Evolutionary conservation across 805 yeast species (phyloP).

Genomic region (Saccharomycopsis lassenensis): DNA sequence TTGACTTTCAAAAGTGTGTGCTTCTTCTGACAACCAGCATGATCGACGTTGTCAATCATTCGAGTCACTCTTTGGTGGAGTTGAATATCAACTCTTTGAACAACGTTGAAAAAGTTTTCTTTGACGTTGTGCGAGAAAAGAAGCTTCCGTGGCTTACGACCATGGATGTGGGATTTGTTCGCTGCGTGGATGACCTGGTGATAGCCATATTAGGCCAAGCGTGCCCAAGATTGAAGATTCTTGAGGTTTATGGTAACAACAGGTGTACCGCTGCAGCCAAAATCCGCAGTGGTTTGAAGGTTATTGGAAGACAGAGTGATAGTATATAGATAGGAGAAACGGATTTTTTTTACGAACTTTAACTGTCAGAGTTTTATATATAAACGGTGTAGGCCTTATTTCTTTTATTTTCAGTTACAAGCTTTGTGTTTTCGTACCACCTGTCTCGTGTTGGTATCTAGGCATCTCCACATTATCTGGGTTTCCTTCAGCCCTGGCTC

Average conservation of each 20-base stretch:
- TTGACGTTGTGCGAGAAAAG: slow-evolving; percentile 33
- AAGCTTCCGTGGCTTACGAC: slow-evolving; percentile 50
- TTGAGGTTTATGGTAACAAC: slow-evolving; percentile 79
- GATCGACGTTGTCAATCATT: slow-evolving; percentile 48
- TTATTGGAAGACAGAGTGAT: slow-evolving; percentile 71
- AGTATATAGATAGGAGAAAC: slow-evolving; percentile 27
- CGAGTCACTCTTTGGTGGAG: slow-evolving; percentile 54
- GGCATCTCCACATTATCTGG: too few species aligned
- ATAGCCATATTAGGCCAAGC: slow-evolving; percentile 45
- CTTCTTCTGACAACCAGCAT: slow-evolving; percentile 55
- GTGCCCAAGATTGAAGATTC: slow-evolving; percentile 49
- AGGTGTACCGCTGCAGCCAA: slow-evolving; percentile 47
- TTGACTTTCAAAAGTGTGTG: slow-evolving; percentile 56
- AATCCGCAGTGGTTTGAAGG: slow-evolving; percentile 41
- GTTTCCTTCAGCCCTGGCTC: too few species aligned
- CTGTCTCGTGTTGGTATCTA: too few species aligned
- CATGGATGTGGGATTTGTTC: slow-evolving; percentile 70
- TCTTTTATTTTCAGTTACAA: neutral
- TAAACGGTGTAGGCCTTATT: neutral
- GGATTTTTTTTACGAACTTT: neutral
- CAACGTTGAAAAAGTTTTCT: slow-evolving; percentile 38
- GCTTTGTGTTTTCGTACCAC: slow-evolving; percentile 2
- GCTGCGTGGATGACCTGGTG: slow-evolving; percentile 60
- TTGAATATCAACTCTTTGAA: slow-evolving; percentile 67
- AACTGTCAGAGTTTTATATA: neutral